A percentile compares a stretch with the other conserved stretches of the same genome.
Conservation (phyloP, 257 asterid genomes). For the Phtheirospermum japonicum region DNA sequence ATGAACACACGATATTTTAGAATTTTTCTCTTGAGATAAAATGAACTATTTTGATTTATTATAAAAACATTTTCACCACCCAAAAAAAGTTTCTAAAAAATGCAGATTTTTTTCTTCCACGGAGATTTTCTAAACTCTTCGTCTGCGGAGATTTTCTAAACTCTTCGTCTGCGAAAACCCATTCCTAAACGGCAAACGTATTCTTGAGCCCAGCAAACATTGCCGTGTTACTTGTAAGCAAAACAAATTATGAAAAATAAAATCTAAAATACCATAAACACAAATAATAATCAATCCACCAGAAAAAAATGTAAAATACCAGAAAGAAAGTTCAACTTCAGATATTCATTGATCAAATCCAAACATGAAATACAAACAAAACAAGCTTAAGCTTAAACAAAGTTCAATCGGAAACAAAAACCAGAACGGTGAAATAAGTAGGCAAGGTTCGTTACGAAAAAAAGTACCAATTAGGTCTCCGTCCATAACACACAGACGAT, state of each 20-base stretch:
- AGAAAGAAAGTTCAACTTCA: neutral
- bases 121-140: too few species aligned
- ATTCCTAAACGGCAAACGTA: too few species aligned
- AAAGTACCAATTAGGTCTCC: conserved; percentile 11
- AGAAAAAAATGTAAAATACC: neutral
- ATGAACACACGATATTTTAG: too few species aligned
- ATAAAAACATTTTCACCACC: too few species aligned
- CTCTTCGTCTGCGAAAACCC: too few species aligned
- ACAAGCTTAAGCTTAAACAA: conserved; percentile 15
- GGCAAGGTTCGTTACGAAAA: conserved; percentile 18
- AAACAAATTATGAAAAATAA: neutral
- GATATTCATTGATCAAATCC: conserved; percentile 27
- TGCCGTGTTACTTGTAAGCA: neutral
- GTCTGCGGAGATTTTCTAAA: too few species aligned
- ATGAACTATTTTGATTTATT: too few species aligned
- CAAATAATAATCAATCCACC: too few species aligned
- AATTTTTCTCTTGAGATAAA: too few species aligned
- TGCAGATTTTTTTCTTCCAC: too few species aligned
- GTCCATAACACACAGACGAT: conserved; percentile 11
- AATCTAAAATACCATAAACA: too few species aligned
- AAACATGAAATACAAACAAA: conserved; percentile 16
- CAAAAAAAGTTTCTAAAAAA: too few species aligned
- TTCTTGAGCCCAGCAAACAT: neutral
- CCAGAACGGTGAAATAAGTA: conserved; percentile 20
- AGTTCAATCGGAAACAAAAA: conserved; percentile 24